Conservation (phyloP, 345 rosid species). For the Linum usitatissimum region DNA sequence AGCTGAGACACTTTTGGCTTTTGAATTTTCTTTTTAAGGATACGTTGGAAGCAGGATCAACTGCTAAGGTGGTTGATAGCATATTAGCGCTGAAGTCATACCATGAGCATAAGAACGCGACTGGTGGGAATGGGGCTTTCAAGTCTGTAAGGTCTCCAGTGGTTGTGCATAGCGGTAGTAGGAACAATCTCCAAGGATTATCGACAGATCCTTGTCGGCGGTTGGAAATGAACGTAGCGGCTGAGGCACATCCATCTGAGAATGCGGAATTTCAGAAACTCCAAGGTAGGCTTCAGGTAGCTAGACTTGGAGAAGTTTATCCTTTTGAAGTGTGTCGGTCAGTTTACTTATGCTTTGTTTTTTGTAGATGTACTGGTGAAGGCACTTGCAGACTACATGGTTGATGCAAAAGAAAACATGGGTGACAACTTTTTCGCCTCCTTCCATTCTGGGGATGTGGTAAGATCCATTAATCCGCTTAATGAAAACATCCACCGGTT, state of each 20-base stretch:
- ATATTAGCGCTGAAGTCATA: conserved; percentile 61
- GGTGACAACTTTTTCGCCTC: conserved; percentile 35
- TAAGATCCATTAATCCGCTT: conserved; percentile 12
- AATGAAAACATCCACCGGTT: neutral
- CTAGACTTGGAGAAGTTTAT: neutral
- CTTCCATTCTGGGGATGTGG: conserved; percentile 35
- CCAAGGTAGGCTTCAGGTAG: conserved; percentile 29
- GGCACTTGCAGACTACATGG: conserved; percentile 42
- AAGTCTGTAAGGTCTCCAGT: conserved; percentile 56
- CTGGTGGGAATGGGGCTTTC: conserved; percentile 38
- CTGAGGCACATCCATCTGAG: conserved; percentile 25
- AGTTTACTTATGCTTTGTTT: neutral
- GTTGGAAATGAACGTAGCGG: conserved; percentile 37
- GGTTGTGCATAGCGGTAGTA: conserved; percentile 36
- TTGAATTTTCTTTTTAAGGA: conserved; percentile 37
- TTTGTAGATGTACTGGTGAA: conserved; percentile 42
- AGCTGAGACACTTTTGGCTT: conserved; percentile 11
- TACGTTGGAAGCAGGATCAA: conserved; percentile 64
- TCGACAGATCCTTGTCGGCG: conserved; percentile 44
- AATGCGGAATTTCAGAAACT: conserved; percentile 31
- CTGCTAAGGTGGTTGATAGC: conserved; percentile 75
- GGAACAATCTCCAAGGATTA: conserved; percentile 20
- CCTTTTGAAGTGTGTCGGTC: neutral
- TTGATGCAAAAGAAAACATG: conserved; percentile 59
- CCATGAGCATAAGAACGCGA: conserved; percentile 56